Conservation (phyloP, 768 basidiomycete species). For the Xerocomus spinulosus region DNA sequence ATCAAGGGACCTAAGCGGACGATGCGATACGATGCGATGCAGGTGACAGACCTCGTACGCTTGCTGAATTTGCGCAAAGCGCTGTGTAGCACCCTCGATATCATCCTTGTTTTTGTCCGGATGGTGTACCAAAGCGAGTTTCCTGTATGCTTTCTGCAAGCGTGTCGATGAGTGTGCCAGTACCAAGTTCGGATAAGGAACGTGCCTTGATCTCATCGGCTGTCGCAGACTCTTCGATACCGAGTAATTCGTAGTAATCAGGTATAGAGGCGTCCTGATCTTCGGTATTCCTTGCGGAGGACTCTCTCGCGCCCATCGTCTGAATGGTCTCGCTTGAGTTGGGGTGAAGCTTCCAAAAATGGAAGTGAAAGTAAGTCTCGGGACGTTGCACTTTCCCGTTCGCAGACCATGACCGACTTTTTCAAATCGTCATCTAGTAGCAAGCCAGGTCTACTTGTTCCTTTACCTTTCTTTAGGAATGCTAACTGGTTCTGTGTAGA, state of each 20-base stretch:
- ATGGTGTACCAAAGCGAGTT: constrained; percentile 78
- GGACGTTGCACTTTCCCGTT: too few relatives aligned
- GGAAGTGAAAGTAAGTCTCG: constrained; percentile 5
- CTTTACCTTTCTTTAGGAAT: background rate
- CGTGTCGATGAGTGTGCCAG: constrained; percentile 3
- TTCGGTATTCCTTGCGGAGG: constrained; percentile 38
- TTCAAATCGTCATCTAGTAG: constrained; percentile 36
- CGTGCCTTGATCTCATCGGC: constrained; percentile 83
- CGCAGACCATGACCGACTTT: constrained; percentile 51
- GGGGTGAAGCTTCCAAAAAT: constrained; percentile 11
- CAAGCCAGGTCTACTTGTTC: constrained; percentile 22
- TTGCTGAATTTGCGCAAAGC: constrained; percentile 86
- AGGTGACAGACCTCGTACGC: constrained; percentile 77
- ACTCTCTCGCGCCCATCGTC: constrained; percentile 68
- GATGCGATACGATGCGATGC: background rate
- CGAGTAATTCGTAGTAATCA: constrained; percentile 82
- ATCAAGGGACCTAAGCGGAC: background rate
- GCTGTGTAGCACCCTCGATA: constrained; percentile 78
- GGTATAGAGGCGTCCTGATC: constrained; percentile 28
- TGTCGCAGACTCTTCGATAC: constrained; percentile 77
- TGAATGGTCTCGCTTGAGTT: background rate
- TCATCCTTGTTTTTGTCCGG: constrained; percentile 86
- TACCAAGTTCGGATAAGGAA: background rate
- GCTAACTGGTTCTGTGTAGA: constrained; percentile 25
- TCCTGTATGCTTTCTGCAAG: constrained; percentile 72